A percentile compares a stretch with the other conserved stretches of the same genome.
phyloP scores from a whole-genome alignment of 192 early-diverging fungal genomes.

The Obelidium mucronatum region DNA sequence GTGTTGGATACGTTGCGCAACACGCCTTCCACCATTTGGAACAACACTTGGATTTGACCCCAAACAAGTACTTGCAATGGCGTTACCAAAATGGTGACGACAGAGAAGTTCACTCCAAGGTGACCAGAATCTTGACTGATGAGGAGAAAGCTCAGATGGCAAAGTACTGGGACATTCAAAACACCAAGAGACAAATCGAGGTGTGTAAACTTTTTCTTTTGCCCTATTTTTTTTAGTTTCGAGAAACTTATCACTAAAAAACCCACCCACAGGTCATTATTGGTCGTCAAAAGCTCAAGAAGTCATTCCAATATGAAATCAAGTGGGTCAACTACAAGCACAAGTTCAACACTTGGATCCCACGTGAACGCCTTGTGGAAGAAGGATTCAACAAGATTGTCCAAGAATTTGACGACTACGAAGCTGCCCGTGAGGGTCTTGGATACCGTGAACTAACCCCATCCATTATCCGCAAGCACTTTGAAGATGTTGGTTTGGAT shows the following conservation, averaged over 20 bases:
- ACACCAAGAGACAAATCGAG: conserved; percentile 68
- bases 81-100: conserved; percentile 80
- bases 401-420: conserved; percentile 79
- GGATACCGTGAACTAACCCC: conserved; percentile 71
- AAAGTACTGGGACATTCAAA: conserved; percentile 57
- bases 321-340: conserved; percentile 76
- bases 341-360: conserved; percentile 76
- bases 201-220: conserved; percentile 35
- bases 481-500: conserved; percentile 79
- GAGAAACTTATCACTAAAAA: conserved; percentile 18
- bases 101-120: conserved; percentile 79
- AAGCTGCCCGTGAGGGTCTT: conserved; percentile 76
- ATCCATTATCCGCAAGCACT: conserved; percentile 74
- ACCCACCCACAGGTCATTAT: conserved; percentile 44
- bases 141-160: conserved; percentile 73
- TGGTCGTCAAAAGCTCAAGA: conserved; percentile 76
- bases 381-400: conserved; percentile 78
- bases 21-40: conserved; percentile 90
- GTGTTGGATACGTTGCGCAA: conserved; percentile 85
- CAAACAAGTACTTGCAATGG: conserved; percentile 85
- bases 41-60: conserved; percentile 76
- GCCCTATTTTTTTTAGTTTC: conserved; percentile 21
- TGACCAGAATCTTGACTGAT: conserved; percentile 69
- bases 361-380: conserved; percentile 72
- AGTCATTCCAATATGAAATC: conserved; percentile 83